Evolutionary conservation across 2,329 filamentous ascomycete species (phyloP).

Genomic region (Aspergillus japonicus): DNA sequence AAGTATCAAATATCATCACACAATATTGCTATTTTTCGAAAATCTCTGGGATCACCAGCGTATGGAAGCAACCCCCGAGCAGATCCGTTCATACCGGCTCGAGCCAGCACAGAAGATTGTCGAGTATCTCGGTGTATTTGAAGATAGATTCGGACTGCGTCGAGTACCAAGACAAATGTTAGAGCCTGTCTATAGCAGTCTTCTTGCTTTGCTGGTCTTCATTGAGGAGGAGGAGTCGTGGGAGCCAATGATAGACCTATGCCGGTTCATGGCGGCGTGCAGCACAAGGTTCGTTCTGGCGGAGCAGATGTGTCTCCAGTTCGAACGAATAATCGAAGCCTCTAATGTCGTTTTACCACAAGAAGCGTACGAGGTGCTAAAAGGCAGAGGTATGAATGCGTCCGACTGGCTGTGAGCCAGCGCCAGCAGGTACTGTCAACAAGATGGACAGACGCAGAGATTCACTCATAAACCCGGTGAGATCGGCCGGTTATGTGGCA

Average conservation of each 20-base stretch:
- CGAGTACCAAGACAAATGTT: slow-evolving; percentile 31
- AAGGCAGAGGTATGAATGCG: slow-evolving; percentile 16
- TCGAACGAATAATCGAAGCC: slow-evolving; percentile 18
- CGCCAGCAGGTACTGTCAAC: not conserved
- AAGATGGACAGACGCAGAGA: not conserved
- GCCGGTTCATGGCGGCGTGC: slow-evolving; percentile 26
- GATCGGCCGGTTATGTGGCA: not conserved
- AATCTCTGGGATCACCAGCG: slow-evolving; percentile 21
- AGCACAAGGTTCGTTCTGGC: slow-evolving; percentile 25
- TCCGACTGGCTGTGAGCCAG: slow-evolving; percentile 11
- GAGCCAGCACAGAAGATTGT: slow-evolving; percentile 26
- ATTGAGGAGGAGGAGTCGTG: slow-evolving; percentile 24
- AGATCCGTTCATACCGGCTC: slow-evolving; percentile 19
- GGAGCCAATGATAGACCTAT: slow-evolving; percentile 30
- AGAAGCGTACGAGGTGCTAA: slow-evolving; percentile 24
- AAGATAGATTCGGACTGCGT: slow-evolving; percentile 28
- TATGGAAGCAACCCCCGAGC: slow-evolving; percentile 11
- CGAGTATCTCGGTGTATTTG: slow-evolving; percentile 27
- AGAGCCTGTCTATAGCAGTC: slow-evolving; percentile 23
- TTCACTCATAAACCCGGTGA: not conserved
- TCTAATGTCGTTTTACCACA: slow-evolving; percentile 20
- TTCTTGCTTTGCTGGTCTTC: slow-evolving; percentile 22
- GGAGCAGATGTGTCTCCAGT: slow-evolving; percentile 22
- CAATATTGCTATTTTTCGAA: slow-evolving; percentile 27
- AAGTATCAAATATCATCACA: slow-evolving; percentile 32